Evolutionary conservation across 2,329 filamentous ascomycete genomes (phyloP), one percentile per base, ranked within the genome.

Genomic region (Arthrobotrys sphaeroides): DNA sequence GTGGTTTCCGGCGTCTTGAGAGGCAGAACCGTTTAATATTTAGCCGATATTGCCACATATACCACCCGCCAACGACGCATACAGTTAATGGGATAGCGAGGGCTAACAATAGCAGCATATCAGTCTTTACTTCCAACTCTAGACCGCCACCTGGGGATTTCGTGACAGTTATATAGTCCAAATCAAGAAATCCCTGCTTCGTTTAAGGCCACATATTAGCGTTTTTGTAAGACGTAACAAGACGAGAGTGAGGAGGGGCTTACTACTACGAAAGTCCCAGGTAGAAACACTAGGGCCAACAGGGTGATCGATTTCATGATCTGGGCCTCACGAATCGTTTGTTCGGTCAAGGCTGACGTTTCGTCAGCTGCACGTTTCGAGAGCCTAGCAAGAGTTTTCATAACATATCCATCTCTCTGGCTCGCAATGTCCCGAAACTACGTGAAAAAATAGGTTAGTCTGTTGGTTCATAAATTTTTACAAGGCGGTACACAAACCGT

Each of bases 251-350:
- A n/a, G n/a, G n/a, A n/a, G n/a, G n/a, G n/a, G 38, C 51, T 36
- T 57, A 57, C 51, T 2, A 28, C 33, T 7, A 57, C 51, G 18
- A 57, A 57, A 5, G 51, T 36, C 16, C 26, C 51, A 12, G 51
- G 51, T 18, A 57, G 28, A 57, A 57, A 57, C 5, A 57, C 13
- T 2, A 57, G 26, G 20, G 51, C 51, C 6, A 57, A 20, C 9
- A 57, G 26, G 7, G 51, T 57, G 9, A 57, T 38, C n/a, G 51
- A 57, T 33, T 57, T 57, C 51, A 57, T 57, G 5, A 57, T 40
- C 33, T 22, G 51, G 28, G 51, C 33, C 18, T 57, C 51, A 20
- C 28, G 26, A 20, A 38, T 57, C 28, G 51, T 57, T 38, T 57
- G 51, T 10, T 36, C 24, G 20, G 51, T 57, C 7, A 57, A 28